Evolutionary conservation across 108 stramenopile genomes (phyloP).

Genomic region (Mayamaea pseudoterrestris): DNA sequence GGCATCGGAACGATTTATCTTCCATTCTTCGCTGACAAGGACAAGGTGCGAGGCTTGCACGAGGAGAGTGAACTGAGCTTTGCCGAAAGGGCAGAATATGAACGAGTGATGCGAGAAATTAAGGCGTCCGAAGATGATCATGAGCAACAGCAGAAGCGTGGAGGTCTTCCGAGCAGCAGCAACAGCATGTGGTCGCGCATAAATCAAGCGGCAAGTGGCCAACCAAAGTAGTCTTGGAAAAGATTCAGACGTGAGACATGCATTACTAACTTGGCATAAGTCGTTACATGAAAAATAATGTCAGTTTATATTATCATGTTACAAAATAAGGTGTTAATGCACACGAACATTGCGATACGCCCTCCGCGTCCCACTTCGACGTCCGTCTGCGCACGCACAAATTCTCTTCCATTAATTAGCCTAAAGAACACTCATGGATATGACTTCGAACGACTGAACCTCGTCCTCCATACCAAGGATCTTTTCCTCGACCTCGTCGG

Average conservation of each 20-base stretch:
- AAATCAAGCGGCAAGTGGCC: neutral
- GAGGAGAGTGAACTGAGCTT: conserved; percentile 5
- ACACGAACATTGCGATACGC: too few species aligned
- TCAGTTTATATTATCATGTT: too few species aligned
- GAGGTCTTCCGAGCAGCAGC: neutral
- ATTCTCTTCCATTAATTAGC: too few species aligned
- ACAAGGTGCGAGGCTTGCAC: conserved; percentile 11
- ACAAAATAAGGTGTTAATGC: too few species aligned
- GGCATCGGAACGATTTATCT: conserved; percentile 7
- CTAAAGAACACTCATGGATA: conserved; percentile 44
- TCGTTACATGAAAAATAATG: too few species aligned
- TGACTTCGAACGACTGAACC: conserved; percentile 35
- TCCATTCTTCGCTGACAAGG: conserved; percentile 12
- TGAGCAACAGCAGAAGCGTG: neutral
- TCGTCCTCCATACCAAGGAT: conserved; percentile 41
- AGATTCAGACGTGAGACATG: too few species aligned
- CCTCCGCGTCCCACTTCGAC: too few species aligned
- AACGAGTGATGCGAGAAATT: neutral
- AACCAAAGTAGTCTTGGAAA: too few species aligned
- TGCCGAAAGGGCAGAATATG: neutral
- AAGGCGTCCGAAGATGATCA: neutral
- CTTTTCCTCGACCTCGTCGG: conserved; percentile 29
- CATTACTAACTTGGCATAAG: too few species aligned
- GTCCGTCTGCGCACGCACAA: too few species aligned
- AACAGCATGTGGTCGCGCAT: conserved; percentile 1